Percentiles rank a stretch among this genome's conserved stretches.
These are phyloP conservation scores for Trichoderma breve DNA, from an alignment of 2,329 filamentous ascomycete species.

Conservation along the genomic window DNA sequence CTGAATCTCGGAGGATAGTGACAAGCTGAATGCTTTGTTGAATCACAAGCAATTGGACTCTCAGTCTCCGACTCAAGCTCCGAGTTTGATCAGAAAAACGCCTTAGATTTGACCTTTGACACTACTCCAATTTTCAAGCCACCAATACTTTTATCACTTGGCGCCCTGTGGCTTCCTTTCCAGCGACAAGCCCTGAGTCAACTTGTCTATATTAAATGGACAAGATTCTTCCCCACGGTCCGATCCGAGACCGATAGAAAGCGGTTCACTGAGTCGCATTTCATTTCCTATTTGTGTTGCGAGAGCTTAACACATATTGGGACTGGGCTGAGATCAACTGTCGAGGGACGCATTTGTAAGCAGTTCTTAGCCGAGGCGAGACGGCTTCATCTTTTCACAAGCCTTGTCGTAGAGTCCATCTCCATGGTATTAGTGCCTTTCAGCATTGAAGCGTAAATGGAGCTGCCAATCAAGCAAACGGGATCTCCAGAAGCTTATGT, in stretches of 20 bases:
- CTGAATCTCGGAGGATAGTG: background rate
- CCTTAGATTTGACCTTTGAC: conserved; percentile 1
- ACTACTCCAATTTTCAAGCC: conserved; percentile 12
- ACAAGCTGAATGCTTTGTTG: background rate
- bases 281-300: background rate
- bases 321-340: background rate
- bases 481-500: background rate
- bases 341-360: background rate
- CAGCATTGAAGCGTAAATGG: background rate
- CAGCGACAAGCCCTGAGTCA: background rate
- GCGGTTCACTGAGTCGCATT: background rate
- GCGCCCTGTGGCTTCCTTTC: background rate
- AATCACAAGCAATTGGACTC: background rate
- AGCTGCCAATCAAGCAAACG: background rate
- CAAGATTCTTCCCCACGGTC: background rate
- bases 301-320: background rate
- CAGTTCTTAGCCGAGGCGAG: background rate
- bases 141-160: background rate
- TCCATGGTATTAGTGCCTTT: background rate
- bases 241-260: background rate
- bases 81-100: background rate
- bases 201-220: background rate
- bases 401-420: background rate
- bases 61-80: background rate
- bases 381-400: background rate